phyloP scores from a whole-genome alignment of 75 land plant species.

The Picea sitchensis region DNA sequence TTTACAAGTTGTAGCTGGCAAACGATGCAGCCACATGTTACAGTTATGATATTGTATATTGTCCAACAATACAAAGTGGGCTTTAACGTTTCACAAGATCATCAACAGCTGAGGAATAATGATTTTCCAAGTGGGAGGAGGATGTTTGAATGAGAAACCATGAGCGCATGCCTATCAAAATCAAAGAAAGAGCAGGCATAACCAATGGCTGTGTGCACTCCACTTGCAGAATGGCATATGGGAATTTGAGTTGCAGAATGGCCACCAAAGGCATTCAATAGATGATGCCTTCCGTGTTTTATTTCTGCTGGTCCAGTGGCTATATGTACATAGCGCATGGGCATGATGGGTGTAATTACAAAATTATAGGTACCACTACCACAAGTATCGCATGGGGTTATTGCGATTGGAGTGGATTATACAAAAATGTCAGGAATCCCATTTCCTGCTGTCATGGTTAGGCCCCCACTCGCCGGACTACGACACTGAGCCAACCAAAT shows the following conservation, averaged over 20 bases:
- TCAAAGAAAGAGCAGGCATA: not conserved
- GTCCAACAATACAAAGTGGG: not conserved
- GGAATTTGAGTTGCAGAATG: too few species aligned
- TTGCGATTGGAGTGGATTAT: not conserved
- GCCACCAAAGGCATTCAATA: too few species aligned
- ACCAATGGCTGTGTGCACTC: too few species aligned
- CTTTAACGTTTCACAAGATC: not conserved
- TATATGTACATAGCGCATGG: not conserved
- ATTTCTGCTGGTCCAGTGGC: not conserved
- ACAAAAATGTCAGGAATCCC: not conserved
- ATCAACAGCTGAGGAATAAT: not conserved
- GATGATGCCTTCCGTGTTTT: too few species aligned
- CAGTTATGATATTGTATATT: not conserved
- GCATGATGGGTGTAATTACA: not conserved
- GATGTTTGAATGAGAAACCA: not conserved
- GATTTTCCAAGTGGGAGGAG: too few species aligned
- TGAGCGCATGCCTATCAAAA: too few species aligned
- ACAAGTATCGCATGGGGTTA: too few species aligned
- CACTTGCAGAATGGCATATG: too few species aligned
- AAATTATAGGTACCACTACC: not conserved
- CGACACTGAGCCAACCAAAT: too few species aligned
- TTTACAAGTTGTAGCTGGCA: not conserved
- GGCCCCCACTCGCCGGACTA: too few species aligned
- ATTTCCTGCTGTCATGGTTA: not conserved
- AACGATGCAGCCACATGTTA: not conserved